Base-by-base conservation (phyloP, 192 early-diverging fungal genomes). In the Thamnidium elegans region DNA sequence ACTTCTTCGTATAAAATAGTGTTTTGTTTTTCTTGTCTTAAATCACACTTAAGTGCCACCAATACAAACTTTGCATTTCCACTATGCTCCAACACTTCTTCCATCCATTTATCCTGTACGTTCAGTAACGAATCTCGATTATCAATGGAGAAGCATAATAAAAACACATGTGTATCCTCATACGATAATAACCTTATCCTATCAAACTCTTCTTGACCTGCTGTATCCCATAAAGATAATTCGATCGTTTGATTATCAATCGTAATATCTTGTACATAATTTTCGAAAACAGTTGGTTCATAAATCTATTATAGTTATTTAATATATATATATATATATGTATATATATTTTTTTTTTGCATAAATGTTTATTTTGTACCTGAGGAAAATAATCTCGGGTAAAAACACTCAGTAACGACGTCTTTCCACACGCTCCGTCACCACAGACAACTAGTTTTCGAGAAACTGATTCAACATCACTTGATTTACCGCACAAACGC, bases 251-350 rank as follows among this genome's bases (percentile, higher is more conserved):
- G 61, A n/a, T 67, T 68, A 36, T 74, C 72, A n/a, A 78, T 53
- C 17, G 48, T 66, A 20, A 74, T 58, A 20, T 74, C 77, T 45
- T 68, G 64, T 21, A 71, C 66, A 63, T 75, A 72, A 30, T 75
- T 75, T 50, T 78, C 72, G 46, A 78, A 78, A 1, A 78, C 70
- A 7, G 77, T 75, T 46, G 77, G 77, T 42, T 78, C 77, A 60
- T 78, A 78, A 19, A 69, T 46, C 77, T 78, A 56, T 8, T n/a
- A n/a, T n/a, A n/a, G n/a, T n/a, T n/a, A n/a, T n/a, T n/a, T n/a
- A n/a, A n/a, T n/a, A n/a, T n/a, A n/a, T n/a, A n/a, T n/a, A n/a
- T n/a, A n/a, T n/a, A n/a, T n/a, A n/a, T n/a, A n/a, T n/a, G n/a
- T n/a, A n/a, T n/a, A n/a, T n/a, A n/a, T n/a, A n/a, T n/a, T 60